Evolutionary conservation across 2,329 filamentous ascomycete genomes (phyloP), one percentile per base, ranked within the genome.

Genomic region (Phoma sp.): DNA sequence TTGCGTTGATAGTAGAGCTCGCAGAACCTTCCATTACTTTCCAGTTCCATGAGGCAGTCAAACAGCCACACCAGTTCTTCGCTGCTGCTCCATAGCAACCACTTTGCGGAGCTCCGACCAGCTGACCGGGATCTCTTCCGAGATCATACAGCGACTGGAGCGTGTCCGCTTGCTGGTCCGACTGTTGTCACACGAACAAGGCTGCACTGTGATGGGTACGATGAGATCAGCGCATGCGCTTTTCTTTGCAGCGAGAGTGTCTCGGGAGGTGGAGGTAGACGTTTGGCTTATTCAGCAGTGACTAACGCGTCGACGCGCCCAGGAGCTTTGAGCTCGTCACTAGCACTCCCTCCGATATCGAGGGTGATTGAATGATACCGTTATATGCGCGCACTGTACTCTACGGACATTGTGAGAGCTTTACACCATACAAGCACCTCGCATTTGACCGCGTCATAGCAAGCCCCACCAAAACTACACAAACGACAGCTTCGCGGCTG

Each of bases 401-500:
- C 23, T 25, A 14, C 14, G 26, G 39, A 26, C 2, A 12, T 12
- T 3, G 20, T 34, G 32, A 21, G 4, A 23, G 18, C 7, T 15
- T 30, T 15, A 9, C n/a, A 12, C 10, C 9, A 28, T 4, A 20
- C 5, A n/a, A 15, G n/a, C 29, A 26, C 10, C 12, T 42, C n/a
- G 11, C 10, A 29, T 14, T 17, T 26, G 50, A 23, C 43, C 37
- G 51, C 51, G 45, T 53, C 45, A 53, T 48, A 53, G 37, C 42
- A 37, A 45, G 51, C 51, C 51, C 51, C 51, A 48, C 51, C 21
- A 53, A 15, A 43, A 38, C 37, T 53, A 21, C 29, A 38, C 42
- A 47, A 48, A 47, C 42, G 37, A 14, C 52, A 46, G 38, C 52
- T 30, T 36, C 36, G 21, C 17, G 3, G 14, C 3, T 34, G 26